A percentile compares a stretch with the other conserved stretches of the same genome.
phyloP scores from a whole-genome alignment of 352 stramenopile genomes.

The Nothophytophthora sp. region DNA sequence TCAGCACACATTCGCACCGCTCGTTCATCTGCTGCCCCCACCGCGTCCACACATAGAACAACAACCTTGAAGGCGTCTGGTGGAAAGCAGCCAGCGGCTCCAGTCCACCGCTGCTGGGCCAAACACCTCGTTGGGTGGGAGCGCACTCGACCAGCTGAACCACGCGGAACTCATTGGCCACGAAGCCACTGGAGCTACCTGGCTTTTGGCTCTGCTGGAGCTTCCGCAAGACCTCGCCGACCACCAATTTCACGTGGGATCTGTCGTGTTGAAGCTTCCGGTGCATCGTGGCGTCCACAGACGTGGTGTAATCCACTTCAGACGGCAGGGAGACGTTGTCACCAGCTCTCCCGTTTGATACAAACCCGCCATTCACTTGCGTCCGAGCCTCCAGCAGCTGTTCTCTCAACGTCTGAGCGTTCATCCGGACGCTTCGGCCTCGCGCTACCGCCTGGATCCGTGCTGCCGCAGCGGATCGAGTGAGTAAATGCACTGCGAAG shows the following conservation, averaged over 20 bases:
- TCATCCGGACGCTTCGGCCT: conserved; percentile 7
- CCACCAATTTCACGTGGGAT: conserved; percentile 2
- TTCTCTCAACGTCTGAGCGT: neutral
- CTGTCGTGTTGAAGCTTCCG: conserved; percentile 7
- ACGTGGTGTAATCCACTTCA: conserved; percentile 11
- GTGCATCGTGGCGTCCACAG: conserved; percentile 9
- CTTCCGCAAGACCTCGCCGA: conserved; percentile 1
- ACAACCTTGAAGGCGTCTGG: neutral
- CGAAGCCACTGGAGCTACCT: neutral
- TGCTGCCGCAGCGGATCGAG: conserved; percentile 19
- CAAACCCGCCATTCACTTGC: neutral
- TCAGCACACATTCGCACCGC: conserved; percentile 18
- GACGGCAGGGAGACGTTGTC: neutral
- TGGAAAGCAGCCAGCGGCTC: neutral
- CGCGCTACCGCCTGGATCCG: conserved; percentile 37
- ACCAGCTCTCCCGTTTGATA: conserved; percentile 4
- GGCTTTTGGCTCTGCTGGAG: neutral
- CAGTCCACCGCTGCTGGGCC: neutral
- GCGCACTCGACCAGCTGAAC: conserved; percentile 14
- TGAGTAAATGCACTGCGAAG: conserved; percentile 31
- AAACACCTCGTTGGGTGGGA: neutral
- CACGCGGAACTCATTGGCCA: conserved; percentile 8
- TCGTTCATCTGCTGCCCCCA: conserved; percentile 20
- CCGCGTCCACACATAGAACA: conserved; percentile 50
- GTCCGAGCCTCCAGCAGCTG: conserved; percentile 3